Base-by-base conservation (phyloP, 2,329 filamentous ascomycete species). In the Geosmithia flava region DNA sequence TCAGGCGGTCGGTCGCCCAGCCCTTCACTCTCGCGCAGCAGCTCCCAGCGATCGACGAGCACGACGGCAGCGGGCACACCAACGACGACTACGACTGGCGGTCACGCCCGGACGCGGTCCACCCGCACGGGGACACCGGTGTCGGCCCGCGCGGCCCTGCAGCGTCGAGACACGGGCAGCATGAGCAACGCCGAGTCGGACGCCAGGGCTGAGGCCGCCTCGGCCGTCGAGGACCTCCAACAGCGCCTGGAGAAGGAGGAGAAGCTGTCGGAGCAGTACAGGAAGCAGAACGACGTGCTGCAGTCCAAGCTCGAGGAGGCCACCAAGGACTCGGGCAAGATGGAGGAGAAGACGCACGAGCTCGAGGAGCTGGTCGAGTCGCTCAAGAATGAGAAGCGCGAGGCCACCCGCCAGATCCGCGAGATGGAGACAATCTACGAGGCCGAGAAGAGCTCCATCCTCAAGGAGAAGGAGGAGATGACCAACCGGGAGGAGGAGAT, bases 401-500 rank as follows among this genome's bases (percentile, higher is more conserved):
- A 97, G 56, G 75, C 83, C 48, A 79, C 83, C 29, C 80, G 89
- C 53, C 85, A 94, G 65, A 86, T 87, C 59, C 81, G 91, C 53
- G 93, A 98, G 63, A 82, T 96, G 69, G 90, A 96, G 65, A 81
- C 83, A 53, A 90, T 94, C 54, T 94, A 95, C 63, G 91, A 97
- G 64, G 81, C 85, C 43, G 93, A 98, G 67, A 80, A 88, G 53
- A 87, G 83, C 59, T 81, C 87, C 48, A 85, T 91, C 68, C 81
- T 87, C 59, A 88, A 90, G 66, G 91, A 97, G 64, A 93, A 94
- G 69, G 90, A 96, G 54, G 87, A 94, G 56, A 84, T 90, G 66
- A 74, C 78, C 48, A 84, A 83, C 56, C 78, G 83, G 49, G 89
- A 96, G 61, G 89, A 95, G 60, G 89, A 95, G 64, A 82, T 97